Evolutionary conservation across 2,329 filamentous ascomycete species (phyloP), one percentile per base, ranked within the genome.

Genomic region (Epicoccum nigrum): DNA sequence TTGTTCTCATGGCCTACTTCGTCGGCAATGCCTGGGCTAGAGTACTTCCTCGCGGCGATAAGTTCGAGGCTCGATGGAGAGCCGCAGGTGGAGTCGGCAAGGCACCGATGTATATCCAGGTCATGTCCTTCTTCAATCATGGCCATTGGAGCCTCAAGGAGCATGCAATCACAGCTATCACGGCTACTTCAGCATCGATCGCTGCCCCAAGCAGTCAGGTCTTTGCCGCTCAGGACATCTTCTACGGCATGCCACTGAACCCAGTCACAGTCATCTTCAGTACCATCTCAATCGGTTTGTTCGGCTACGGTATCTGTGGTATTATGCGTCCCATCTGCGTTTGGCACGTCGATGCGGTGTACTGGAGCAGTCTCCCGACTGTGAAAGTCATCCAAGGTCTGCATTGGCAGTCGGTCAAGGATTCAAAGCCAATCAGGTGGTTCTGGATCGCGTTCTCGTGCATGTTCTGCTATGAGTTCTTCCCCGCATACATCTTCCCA

Each of bases 401-500:
- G 4, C 55, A 58, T 21, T 58, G 55, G 55, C 49, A 58, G 20
- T 56, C 45, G 3, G 55, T 58, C 28, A 56, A 55, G 16, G 34
- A 58, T 17, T 56, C 53, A 4, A 58, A 58, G 39, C 55, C 55
- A 9, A 35, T 58, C 11, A 44, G 53, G 33, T 58, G 55, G 55
- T 58, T 58, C 27, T 58, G 55, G 55, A 56, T 58, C 25, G 55
- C 55, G 6, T 58, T 58, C 45, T 53, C 53, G 2, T 39, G 55
- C 43, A 58, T 58, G 55, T 58, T 58, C 12, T 42, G 31, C 16
- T 58, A 58, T 25, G 55, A 58, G 32, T 58, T 58, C 38, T 51
- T 58, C 21, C 55, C 55, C n/a, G 55, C 55, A 13, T 58, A 58
- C 49, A 58, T 58, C 12, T 56, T 59, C 28, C 56, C 56, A 6